Percentiles rank a stretch among this genome's conserved stretches.
Conservation (phyloP, 345 rosid genomes). For the Raphanus sativus region DNA sequence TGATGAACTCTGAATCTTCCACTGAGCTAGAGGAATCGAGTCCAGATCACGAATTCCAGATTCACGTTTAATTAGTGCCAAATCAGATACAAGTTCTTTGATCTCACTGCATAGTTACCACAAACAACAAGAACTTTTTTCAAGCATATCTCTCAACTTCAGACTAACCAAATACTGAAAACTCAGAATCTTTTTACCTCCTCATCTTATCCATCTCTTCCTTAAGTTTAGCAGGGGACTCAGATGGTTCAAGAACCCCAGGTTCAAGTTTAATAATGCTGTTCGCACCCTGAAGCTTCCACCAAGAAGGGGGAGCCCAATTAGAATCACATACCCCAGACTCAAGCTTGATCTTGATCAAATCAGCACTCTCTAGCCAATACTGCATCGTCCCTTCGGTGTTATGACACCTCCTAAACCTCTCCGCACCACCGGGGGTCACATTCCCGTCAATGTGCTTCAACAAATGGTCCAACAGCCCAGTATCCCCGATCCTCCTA, state of each 20-base stretch:
- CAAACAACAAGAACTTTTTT: conserved; percentile 10
- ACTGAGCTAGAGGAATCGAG: conserved; percentile 59
- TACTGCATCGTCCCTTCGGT: conserved; percentile 80
- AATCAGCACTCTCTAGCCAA: conserved; percentile 90
- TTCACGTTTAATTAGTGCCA: conserved; percentile 57
- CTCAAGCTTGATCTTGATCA: conserved; percentile 58
- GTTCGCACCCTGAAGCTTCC: conserved; percentile 44
- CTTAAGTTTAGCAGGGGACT: conserved; percentile 47
- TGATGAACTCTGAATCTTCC: conserved; percentile 46
- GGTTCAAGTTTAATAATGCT: background rate
- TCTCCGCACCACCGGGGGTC: conserved; percentile 77
- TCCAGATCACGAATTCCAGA: conserved; percentile 61
- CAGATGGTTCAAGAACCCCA: conserved; percentile 44
- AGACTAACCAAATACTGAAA: background rate
- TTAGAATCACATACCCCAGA: conserved; percentile 63
- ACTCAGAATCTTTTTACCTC: conserved; percentile 38
- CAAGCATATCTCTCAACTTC: background rate
- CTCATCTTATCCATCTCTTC: conserved; percentile 62
- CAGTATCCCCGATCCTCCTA: conserved; percentile 78
- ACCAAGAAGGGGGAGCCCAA: conserved; percentile 63
- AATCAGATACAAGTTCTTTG: conserved; percentile 51
- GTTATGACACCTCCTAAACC: conserved; percentile 84
- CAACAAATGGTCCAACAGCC: conserved; percentile 86
- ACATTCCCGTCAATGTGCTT: conserved; percentile 91
- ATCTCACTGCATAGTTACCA: conserved; percentile 51